Base-by-base conservation (phyloP, 257 asterid genomes). In the Solanum appendiculatum region DNA sequence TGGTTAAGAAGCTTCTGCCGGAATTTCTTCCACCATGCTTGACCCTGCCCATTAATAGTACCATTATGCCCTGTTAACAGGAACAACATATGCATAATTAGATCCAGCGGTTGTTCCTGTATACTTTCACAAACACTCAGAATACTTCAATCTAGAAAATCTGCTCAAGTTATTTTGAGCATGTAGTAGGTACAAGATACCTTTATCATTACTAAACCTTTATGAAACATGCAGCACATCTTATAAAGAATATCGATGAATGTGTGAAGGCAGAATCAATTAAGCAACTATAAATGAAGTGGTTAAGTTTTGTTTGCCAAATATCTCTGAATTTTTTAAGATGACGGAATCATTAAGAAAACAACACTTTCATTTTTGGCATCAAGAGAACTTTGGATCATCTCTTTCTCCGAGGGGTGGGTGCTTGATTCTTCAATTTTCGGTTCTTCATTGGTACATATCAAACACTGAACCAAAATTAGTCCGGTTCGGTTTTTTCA, bases 1-100 rank as follows among this genome's bases (percentile, higher is more conserved):
- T 92, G 89, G 86, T 92, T 92, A 74, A 92, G 92, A 88, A 89
- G 88, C 83, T 90, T 92, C 77, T 88, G 92, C 69, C 91, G 87
- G 88, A 86, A 92, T 82, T 90, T 92, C 89, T 90, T 92, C 94
- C 94, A 92, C 94, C 92, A 92, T 34, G 94, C 85, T 87, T 89
- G 94, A 74, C 94, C 94, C 87, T 92, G 94, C 77, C 94, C 94
- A 81, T 92, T 89, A 29, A 90, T 92, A 69, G 94, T 92, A 68
- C 94, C 94, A 85, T 92, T 90, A 80, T 92, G 92, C 63, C 94
- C 94, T 92, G 92, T 69, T 85, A 68, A 21, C 14, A n/a, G 46
- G 15, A 81, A 10, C 42, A 81, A 48, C 85, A 81, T 48, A 29
- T 81, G 29, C 29, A 81, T 29, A 3, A 48, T 80, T 20, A 80